These are phyloP conservation scores for Rhododendron vialii DNA, from an alignment of 148 eudicot species.

Conservation along the genomic window DNA sequence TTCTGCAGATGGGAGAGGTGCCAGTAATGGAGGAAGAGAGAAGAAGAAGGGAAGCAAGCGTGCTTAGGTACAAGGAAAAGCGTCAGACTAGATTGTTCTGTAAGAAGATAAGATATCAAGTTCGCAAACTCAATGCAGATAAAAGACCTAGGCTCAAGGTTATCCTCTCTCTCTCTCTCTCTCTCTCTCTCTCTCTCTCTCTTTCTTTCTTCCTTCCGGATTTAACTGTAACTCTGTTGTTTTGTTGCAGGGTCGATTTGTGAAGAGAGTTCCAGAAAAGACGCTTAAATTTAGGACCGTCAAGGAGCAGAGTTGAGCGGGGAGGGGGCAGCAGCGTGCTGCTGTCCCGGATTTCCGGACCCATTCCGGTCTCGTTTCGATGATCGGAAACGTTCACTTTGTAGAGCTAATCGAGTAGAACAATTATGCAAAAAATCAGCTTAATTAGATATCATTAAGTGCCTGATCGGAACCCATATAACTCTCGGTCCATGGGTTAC, in stretches of 20 bases:
- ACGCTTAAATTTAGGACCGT: background rate
- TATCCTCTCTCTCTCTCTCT: background rate
- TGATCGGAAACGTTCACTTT: too few relatives aligned
- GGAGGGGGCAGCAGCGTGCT: too few relatives aligned
- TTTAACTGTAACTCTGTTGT: background rate
- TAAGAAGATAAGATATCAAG: slow-evolving; percentile 40
- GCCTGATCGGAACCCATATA: too few relatives aligned
- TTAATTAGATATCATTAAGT: too few relatives aligned
- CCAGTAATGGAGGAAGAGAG: slow-evolving; percentile 37
- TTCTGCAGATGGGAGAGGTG: slow-evolving; percentile 39
- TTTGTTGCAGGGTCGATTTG: slow-evolving; percentile 47
- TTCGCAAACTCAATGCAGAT: slow-evolving; percentile 46
- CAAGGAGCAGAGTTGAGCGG: background rate
- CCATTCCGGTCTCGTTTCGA: too few relatives aligned
- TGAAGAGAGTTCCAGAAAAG: slow-evolving; percentile 36
- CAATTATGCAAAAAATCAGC: too few relatives aligned
- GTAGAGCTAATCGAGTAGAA: too few relatives aligned
- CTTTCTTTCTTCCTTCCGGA: background rate
- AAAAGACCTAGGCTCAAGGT: slow-evolving; percentile 43
- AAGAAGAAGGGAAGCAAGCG: slow-evolving; percentile 38
- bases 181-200: background rate
- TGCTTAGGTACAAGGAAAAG: slow-evolving; percentile 35
- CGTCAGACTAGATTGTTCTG: slow-evolving; percentile 35
- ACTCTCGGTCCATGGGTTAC: too few relatives aligned
- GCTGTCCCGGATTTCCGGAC: too few relatives aligned